phyloP scores from a whole-genome alignment of 768 basidiomycete genomes.

The Tulasnella sp. region DNA sequence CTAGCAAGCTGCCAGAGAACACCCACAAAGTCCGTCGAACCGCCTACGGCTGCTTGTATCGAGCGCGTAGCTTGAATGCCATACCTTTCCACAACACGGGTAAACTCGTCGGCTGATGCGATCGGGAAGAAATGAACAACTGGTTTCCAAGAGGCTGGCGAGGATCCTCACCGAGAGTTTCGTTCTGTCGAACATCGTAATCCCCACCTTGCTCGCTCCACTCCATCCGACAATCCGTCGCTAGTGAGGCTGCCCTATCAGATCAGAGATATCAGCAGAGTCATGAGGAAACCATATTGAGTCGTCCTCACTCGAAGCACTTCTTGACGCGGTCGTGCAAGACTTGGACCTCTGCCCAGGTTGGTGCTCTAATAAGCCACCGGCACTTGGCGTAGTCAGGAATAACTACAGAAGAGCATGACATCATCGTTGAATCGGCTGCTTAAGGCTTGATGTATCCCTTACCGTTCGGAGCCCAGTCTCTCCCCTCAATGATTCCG shows the following conservation, averaged over 20 bases:
- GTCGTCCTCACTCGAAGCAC: conserved; percentile 53
- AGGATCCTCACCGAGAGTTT: conserved; percentile 47
- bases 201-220: conserved; percentile 29
- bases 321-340: conserved; percentile 49
- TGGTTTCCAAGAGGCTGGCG: not conserved
- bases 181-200: conserved; percentile 58
- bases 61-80: conserved; percentile 36
- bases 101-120: conserved; percentile 48
- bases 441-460: not conserved
- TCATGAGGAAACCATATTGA: conserved; percentile 9
- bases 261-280: not conserved
- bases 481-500: conserved; percentile 58
- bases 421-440: not conserved
- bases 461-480: conserved; percentile 61
- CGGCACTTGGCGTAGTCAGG: conserved; percentile 66
- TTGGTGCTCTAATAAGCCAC: conserved; percentile 65
- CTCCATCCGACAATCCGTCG: conserved; percentile 49
- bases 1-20: not conserved
- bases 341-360: conserved; percentile 45
- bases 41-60: conserved; percentile 57
- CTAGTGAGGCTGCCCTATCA: conserved; percentile 22
- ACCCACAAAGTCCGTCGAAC: conserved; percentile 77
- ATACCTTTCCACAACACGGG: conserved; percentile 46
- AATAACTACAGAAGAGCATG: conserved; percentile 34
- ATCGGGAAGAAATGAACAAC: conserved; percentile 25